These are phyloP conservation scores for Claviceps humidiphila DNA, from an alignment of 2,329 filamentous ascomycete species.

Conservation along the genomic window DNA sequence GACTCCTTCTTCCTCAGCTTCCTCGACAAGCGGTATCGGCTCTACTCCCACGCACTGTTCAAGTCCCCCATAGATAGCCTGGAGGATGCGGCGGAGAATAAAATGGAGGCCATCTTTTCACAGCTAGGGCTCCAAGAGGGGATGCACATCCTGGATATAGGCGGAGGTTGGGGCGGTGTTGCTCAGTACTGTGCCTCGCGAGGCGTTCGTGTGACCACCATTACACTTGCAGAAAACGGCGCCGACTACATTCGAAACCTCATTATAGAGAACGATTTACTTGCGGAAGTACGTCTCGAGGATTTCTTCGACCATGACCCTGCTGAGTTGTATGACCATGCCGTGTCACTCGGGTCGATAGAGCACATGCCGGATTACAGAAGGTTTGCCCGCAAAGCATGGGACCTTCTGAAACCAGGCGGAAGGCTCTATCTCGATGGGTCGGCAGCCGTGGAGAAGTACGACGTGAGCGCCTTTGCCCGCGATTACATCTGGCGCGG, in stretches of 20 bases:
- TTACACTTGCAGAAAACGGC: not conserved
- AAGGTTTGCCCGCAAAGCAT: not conserved
- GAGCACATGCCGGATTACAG: slow-evolving; percentile 2
- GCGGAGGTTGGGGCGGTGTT: slow-evolving; percentile 2
- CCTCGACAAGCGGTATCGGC: not conserved
- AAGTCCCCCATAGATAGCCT: not conserved
- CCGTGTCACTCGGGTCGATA: not conserved
- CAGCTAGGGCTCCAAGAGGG: not conserved
- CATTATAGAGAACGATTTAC: not conserved
- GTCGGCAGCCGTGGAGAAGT: slow-evolving; percentile 1
- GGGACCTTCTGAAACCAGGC: slow-evolving; percentile 1
- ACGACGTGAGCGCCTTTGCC: slow-evolving; percentile 1
- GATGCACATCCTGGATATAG: slow-evolving; percentile 1
- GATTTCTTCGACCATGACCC: slow-evolving; percentile 2
- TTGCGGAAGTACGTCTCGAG: not conserved
- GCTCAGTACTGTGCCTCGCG: not conserved
- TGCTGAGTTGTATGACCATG: not conserved
- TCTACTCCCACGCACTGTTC: slow-evolving; percentile 3
- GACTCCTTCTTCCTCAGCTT: slow-evolving; percentile 1
- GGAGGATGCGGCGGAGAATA: not conserved
- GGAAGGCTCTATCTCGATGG: slow-evolving; percentile 1
- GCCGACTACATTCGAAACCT: not conserved
- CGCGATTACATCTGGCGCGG: slow-evolving; percentile 1
- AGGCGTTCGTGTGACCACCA: slow-evolving; percentile 1
- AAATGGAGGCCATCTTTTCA: slow-evolving; percentile 1